Evolutionary conservation across 129 eudicot genomes (phyloP).

Genomic region (Scalesia atractyloides): DNA sequence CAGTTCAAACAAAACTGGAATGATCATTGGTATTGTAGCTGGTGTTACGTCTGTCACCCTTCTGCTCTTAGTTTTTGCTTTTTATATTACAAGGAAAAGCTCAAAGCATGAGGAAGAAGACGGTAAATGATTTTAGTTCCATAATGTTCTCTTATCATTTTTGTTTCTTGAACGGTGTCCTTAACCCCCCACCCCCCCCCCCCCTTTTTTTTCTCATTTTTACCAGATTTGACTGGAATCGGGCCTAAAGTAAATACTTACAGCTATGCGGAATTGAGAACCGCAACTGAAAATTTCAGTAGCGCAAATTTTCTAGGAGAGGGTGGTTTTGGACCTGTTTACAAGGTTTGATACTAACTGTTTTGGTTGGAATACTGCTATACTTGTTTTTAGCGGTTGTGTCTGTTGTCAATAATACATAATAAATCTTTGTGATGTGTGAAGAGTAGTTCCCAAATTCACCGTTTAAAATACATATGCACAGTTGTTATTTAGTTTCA

Average conservation of each 20-base stretch:
- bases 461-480: background rate
- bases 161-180: conserved; percentile 15
- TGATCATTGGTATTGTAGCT: conserved; percentile 46
- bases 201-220: background rate
- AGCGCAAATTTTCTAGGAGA: conserved; percentile 67
- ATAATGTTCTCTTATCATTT: conserved; percentile 10
- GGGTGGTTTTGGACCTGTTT: conserved; percentile 85
- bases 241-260: conserved; percentile 47
- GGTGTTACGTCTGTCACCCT: conserved; percentile 35
- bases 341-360: conserved; percentile 43
- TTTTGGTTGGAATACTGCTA: background rate
- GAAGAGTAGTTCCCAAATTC: background rate
- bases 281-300: conserved; percentile 65
- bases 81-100: conserved; percentile 38
- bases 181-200: background rate
- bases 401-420: background rate
- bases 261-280: conserved; percentile 50
- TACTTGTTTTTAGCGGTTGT: background rate
- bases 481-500: no score
- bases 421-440: background rate
- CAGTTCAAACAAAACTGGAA: conserved; percentile 40
- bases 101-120: conserved; percentile 37
- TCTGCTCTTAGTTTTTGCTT: conserved; percentile 27
- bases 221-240: conserved; percentile 45
- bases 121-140: conserved; percentile 33